Evolutionary conservation across 83 land plant genomes (phyloP).

Genomic region (Isoetes engelmannii): DNA sequence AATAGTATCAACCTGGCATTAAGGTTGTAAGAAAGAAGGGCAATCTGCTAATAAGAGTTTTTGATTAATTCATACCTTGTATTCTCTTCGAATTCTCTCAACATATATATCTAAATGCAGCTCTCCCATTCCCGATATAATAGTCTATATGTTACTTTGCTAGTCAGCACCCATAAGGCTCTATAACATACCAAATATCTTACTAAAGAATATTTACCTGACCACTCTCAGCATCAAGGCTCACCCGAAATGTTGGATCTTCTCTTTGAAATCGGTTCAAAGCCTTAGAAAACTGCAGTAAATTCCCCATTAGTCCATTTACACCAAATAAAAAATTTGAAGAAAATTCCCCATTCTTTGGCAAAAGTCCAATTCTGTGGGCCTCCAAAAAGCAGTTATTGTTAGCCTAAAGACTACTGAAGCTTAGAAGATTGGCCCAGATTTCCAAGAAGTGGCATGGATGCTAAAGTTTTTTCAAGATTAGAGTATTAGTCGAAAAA

Average conservation of each 20-base stretch:
- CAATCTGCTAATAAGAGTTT: too few relatives aligned
- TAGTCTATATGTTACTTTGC: slow-evolving; percentile 46
- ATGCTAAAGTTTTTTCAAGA: too few relatives aligned
- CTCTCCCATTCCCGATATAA: slow-evolving; percentile 99
- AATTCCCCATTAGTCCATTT: slow-evolving; percentile 1
- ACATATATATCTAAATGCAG: slow-evolving; percentile 97
- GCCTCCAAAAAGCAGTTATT: too few relatives aligned
- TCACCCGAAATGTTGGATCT: slow-evolving; percentile 97
- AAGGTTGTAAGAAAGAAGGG: too few relatives aligned
- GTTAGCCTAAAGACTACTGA: too few relatives aligned
- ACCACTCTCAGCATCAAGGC: slow-evolving; percentile 91
- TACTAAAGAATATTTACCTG: slow-evolving; percentile 51
- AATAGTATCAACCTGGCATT: slow-evolving; percentile 71
- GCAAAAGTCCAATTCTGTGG: too few relatives aligned
- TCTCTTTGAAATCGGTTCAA: slow-evolving; percentile 95
- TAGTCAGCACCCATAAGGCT: not conserved
- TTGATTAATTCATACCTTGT: slow-evolving; percentile 49
- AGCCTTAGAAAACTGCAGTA: slow-evolving; percentile 88
- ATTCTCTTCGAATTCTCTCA: slow-evolving; percentile 93
- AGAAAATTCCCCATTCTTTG: too few relatives aligned
- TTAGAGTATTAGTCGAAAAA: too few relatives aligned
- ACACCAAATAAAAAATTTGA: not conserved
- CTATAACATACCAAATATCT: not conserved
- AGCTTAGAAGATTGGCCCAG: too few relatives aligned
- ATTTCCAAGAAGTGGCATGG: too few relatives aligned